Percentiles rank a stretch among this genome's conserved stretches.
Conservation (phyloP, 1,139 yeast species). For the Wickerhamomyces sp. region DNA sequence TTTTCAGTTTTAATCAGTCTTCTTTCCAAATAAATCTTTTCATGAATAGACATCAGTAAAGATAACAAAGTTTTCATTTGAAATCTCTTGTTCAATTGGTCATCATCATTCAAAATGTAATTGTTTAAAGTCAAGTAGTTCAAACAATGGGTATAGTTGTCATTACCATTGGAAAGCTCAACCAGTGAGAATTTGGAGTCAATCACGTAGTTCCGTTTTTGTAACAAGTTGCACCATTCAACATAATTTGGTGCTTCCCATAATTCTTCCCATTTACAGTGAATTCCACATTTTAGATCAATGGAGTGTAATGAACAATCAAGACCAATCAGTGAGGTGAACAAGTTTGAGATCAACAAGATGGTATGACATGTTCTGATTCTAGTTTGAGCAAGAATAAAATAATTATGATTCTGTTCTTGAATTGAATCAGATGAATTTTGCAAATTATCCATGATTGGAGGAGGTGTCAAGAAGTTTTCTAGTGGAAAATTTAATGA, state of each 20-base stretch:
- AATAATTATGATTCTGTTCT: slow-evolving; percentile 61
- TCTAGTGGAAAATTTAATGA: slow-evolving; percentile 70
- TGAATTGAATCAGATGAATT: slow-evolving; percentile 34
- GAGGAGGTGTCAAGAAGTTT: slow-evolving; percentile 56
- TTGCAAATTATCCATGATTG: slow-evolving; percentile 29
- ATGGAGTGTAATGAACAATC: slow-evolving; percentile 51
- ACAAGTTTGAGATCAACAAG: slow-evolving; percentile 63
- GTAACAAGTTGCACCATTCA: slow-evolving; percentile 50
- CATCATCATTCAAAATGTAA: slow-evolving; percentile 31
- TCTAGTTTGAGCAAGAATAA: slow-evolving; percentile 75
- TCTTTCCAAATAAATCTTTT: slow-evolving; percentile 54
- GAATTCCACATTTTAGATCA: slow-evolving; percentile 68
- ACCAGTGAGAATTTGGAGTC: slow-evolving; percentile 48
- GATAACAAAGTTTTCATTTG: slow-evolving; percentile 58
- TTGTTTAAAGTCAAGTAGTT: slow-evolving; percentile 42
- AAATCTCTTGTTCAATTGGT: slow-evolving; percentile 32
- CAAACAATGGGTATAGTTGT: slow-evolving; percentile 44
- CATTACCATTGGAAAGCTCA: slow-evolving; percentile 54
- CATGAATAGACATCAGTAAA: slow-evolving; percentile 67
- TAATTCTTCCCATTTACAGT: slow-evolving; percentile 61
- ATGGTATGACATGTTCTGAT: slow-evolving; percentile 82
- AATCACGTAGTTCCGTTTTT: slow-evolving; percentile 30
- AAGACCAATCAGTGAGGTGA: slow-evolving; percentile 64
- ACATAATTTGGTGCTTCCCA: slow-evolving; percentile 58
- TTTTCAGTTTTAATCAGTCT: slow-evolving; percentile 29